phyloP scores from a whole-genome alignment of 352 stramenopile species.

The Pythium sukuiense region DNA sequence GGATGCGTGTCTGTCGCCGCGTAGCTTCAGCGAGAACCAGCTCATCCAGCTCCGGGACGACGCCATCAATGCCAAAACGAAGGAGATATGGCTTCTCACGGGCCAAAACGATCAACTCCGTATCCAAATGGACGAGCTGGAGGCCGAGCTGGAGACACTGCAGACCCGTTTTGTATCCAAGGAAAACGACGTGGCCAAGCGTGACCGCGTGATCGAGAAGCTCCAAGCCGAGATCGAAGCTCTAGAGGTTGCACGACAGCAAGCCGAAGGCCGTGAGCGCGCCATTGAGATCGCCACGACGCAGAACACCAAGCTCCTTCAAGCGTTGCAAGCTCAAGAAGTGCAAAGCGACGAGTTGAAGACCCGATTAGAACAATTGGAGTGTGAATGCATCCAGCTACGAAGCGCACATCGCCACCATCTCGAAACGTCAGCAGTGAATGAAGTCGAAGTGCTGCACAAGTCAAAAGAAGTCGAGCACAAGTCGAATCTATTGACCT shows the following conservation, averaged over 20 bases:
- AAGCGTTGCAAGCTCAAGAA: slow-evolving; percentile 65
- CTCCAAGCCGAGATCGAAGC: slow-evolving; percentile 57
- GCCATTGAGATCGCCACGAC: slow-evolving; percentile 75
- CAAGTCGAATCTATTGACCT: slow-evolving; percentile 32
- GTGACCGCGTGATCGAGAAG: slow-evolving; percentile 54
- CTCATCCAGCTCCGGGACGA: slow-evolving; percentile 76
- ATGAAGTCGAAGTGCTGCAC: slow-evolving; percentile 53
- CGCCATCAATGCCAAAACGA: slow-evolving; percentile 63
- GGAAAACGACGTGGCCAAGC: slow-evolving; percentile 58
- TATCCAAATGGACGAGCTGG: slow-evolving; percentile 64
- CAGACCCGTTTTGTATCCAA: slow-evolving; percentile 52
- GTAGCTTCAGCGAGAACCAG: slow-evolving; percentile 73
- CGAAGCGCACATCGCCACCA: slow-evolving; percentile 34
- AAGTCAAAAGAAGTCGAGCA: slow-evolving; percentile 47
- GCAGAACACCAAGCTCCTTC: slow-evolving; percentile 71
- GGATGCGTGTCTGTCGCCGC: slow-evolving; percentile 70
- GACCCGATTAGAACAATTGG: slow-evolving; percentile 22
- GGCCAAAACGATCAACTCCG: slow-evolving; percentile 68
- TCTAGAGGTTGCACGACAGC: slow-evolving; percentile 49
- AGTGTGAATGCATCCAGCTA: slow-evolving; percentile 45
- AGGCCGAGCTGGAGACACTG: slow-evolving; percentile 60
- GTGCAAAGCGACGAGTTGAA: slow-evolving; percentile 30
- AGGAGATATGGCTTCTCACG: slow-evolving; percentile 69
- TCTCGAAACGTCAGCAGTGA: slow-evolving; percentile 28
- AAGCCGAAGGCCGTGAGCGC: slow-evolving; percentile 57